A percentile compares a stretch with the other conserved stretches of the same genome.
phyloP scores from a whole-genome alignment of 2,329 filamentous ascomycete genomes.

The Ceratocystis eucalypticola region DNA sequence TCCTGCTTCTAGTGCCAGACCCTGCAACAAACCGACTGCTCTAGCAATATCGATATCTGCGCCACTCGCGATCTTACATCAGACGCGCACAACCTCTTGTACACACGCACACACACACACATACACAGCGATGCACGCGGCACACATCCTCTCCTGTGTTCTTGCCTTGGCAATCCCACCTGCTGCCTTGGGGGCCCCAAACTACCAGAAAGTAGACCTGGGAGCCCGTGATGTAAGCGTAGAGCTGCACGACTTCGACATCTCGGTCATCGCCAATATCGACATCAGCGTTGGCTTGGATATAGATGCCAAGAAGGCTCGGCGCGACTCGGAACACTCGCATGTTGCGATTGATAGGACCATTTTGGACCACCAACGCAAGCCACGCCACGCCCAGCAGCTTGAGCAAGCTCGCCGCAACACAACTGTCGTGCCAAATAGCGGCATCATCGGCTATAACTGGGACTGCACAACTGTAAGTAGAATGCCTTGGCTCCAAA shows the following conservation, averaged over 20 bases:
- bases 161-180: background rate
- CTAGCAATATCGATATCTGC: background rate
- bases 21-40: background rate
- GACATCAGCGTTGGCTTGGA: background rate
- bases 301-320: background rate
- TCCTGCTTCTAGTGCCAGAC: background rate
- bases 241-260: background rate
- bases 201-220: background rate
- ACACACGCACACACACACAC: background rate
- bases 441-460: constrained; percentile 15
- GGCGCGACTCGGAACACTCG: background rate
- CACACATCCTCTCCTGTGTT: constrained; percentile 2
- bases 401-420: background rate
- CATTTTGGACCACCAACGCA: background rate
- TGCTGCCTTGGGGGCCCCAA: constrained; percentile 3
- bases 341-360: background rate
- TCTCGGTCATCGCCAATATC: background rate
- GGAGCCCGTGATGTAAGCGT: background rate
- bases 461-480: constrained; percentile 18
- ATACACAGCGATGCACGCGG: background rate
- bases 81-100: background rate
- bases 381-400: background rate
- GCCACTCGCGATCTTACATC: no score
- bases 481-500: background rate
- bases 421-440: background rate